Percentiles rank a stretch among this genome's conserved stretches.
These are phyloP conservation scores for Aspergillus sp. DNA, from an alignment of 2,329 filamentous ascomycete genomes.

Conservation along the genomic window DNA sequence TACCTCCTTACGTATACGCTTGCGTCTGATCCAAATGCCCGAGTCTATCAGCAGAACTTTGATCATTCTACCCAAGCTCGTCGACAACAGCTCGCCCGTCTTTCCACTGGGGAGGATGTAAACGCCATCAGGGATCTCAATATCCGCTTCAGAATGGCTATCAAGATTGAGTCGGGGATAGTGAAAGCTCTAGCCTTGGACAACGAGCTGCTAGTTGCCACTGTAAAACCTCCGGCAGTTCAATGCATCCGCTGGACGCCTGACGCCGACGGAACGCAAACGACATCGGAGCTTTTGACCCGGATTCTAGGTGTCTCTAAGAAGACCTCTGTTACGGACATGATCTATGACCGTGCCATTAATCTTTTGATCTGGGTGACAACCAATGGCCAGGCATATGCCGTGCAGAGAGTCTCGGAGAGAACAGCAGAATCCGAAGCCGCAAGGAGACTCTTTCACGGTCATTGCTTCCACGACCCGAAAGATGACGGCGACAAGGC, in stretches of 20 bases:
- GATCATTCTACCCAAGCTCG: conserved; percentile 38
- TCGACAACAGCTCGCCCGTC: conserved; percentile 36
- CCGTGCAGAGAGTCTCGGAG: conserved; percentile 62
- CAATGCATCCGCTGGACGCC: conserved; percentile 95
- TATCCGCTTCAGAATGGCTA: conserved; percentile 91
- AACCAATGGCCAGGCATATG: conserved; percentile 76
- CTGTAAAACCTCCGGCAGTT: conserved; percentile 81
- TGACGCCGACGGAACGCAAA: conserved; percentile 71
- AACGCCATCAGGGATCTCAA: conserved; percentile 76
- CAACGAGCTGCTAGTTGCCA: conserved; percentile 86
- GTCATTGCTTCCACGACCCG: conserved; percentile 81
- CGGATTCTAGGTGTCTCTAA: conserved; percentile 79
- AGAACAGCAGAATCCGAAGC: conserved; percentile 35
- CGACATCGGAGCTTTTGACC: conserved; percentile 78
- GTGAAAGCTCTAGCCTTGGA: conserved; percentile 79
- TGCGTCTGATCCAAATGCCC: conserved; percentile 69
- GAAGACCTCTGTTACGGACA: conserved; percentile 65
- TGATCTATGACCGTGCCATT: conserved; percentile 94
- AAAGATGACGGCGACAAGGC: conserved; percentile 52
- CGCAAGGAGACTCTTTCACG: conserved; percentile 66
- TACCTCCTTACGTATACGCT: conserved; percentile 93
- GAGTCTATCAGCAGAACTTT: conserved; percentile 78
- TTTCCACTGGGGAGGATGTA: conserved; percentile 70
- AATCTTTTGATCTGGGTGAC: conserved; percentile 90
- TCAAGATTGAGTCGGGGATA: conserved; percentile 94